Base-by-base conservation (phyloP, 2,329 filamentous ascomycete genomes). In the Colletotrichum neosansevieriae region DNA sequence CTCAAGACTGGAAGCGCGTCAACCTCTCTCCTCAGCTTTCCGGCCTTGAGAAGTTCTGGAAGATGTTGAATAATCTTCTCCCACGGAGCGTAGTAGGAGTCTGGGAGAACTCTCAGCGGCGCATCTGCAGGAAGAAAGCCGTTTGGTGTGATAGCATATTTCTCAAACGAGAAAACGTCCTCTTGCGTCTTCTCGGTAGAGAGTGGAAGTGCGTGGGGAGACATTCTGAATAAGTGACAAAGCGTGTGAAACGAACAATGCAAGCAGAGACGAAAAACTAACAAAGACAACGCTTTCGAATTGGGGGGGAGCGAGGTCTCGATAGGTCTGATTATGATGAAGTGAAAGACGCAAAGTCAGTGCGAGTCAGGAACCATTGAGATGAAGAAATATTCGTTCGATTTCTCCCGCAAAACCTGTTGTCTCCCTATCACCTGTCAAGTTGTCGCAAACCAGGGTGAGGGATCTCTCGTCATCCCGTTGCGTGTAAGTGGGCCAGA, bases 1-100 rank as follows among this genome's bases (percentile, higher is more conserved):
- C 89, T 90, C 1, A 97, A 83, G 0, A 93, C 77, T 0, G 92
- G 91, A n/a, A 97, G 81, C 4, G 80, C 76, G 50, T 91, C 84
- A 11, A 96, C 85, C 4, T 87, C 83, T 0, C 83, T 78, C 45
- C 92, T 87, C 38, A 97, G 81, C 42, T 88, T 84, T 72, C 86
- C 87, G 66, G 85, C 86, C 24, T 91, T 81, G 32, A 97, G 84
- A 7, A 94, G 80, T 0, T 82, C 79, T 36, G 94, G 90, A 4
- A 97, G 82, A 60, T 92, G 89, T 17, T 85, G 83, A 2, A 90
- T 85, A 2, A 96, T 79, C 0, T 85, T 79, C 76, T 97, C 94
- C 94, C 94, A 97, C 34, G 90, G 88, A 47, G 87, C 82, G 74
- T 97, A 97, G 79, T 95, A 96, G 0, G 86, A 74, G 72, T 93